Evolutionary conservation across 2,329 filamentous ascomycete genomes (phyloP).

Genomic region (Xylaria sp.): DNA sequence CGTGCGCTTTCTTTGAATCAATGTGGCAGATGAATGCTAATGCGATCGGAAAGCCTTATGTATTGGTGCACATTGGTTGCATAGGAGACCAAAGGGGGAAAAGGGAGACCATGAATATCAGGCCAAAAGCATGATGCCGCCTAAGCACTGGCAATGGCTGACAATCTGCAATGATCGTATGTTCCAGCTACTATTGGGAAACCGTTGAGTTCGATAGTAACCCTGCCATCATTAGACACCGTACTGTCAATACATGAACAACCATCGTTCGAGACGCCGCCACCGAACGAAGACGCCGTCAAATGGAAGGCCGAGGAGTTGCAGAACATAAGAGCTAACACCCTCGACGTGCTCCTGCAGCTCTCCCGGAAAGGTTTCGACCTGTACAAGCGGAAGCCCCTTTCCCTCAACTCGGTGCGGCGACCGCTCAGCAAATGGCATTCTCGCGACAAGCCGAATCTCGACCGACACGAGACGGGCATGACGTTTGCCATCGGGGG

Average conservation of each 20-base stretch:
- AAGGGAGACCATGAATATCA: constrained; percentile 41
- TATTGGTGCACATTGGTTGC: constrained; percentile 76
- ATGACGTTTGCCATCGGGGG: constrained; percentile 36
- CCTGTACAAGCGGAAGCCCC: constrained; percentile 53
- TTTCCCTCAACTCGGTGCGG: constrained; percentile 56
- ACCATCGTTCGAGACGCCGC: constrained; percentile 51
- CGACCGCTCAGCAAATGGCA: constrained; percentile 55
- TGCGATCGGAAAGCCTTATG: constrained; percentile 65
- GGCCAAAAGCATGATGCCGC: constrained; percentile 52
- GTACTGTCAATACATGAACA: constrained; percentile 76
- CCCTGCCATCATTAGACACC: constrained; percentile 61
- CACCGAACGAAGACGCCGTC: constrained; percentile 39
- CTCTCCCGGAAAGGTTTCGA: constrained; percentile 54
- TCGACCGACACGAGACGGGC: constrained; percentile 41
- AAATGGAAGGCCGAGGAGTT: constrained; percentile 49
- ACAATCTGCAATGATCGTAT: constrained; percentile 72
- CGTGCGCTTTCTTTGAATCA: constrained; percentile 40
- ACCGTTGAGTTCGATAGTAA: constrained; percentile 37
- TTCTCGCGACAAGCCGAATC: constrained; percentile 39
- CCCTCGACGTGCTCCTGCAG: constrained; percentile 53
- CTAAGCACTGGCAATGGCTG: constrained; percentile 75
- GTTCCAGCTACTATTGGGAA: constrained; percentile 33
- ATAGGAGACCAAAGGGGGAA: constrained; percentile 50
- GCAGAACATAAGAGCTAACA: constrained; percentile 54
- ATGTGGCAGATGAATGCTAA: constrained; percentile 41